phyloP scores from a whole-genome alignment of 2,329 filamentous ascomycete genomes.

The Exophiala sp. region DNA sequence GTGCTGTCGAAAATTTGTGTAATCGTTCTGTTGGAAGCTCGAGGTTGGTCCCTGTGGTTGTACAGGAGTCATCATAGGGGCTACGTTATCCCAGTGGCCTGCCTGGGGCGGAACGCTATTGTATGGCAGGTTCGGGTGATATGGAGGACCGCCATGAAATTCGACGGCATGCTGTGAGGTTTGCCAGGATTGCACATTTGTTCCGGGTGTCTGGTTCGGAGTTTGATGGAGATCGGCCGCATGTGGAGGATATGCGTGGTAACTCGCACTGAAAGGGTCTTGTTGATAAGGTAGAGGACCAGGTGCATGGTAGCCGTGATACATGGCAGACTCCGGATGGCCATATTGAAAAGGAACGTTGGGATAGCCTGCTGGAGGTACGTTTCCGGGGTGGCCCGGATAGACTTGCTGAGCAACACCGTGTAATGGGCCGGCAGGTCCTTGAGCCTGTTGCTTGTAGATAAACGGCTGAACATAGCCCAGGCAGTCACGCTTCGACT shows the following conservation, averaged over 20 bases:
- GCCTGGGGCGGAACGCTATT: no score
- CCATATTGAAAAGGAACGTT: conserved; percentile 9
- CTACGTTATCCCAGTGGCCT: no score
- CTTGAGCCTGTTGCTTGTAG: conserved; percentile 22
- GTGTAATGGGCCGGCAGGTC: neutral
- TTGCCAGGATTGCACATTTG: conserved; percentile 3
- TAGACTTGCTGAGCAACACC: neutral
- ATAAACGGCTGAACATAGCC: conserved; percentile 24
- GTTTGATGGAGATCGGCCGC: neutral
- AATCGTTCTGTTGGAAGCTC: no score
- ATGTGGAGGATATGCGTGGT: conserved; percentile 9
- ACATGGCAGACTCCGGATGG: conserved; percentile 1
- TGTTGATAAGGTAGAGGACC: conserved; percentile 8
- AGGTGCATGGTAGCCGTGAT: conserved; percentile 4
- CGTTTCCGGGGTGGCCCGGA: conserved; percentile 7
- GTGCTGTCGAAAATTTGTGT: no score
- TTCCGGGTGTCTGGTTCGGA: neutral
- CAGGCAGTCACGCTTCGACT: conserved; percentile 45
- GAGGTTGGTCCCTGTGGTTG: no score
- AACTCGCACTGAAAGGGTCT: conserved; percentile 12
- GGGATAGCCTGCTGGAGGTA: neutral
- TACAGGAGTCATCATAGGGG: no score
- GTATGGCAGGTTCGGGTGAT: no score
- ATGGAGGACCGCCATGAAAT: neutral
- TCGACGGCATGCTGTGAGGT: neutral